Conservation (phyloP, 1,284 basidiomycete genomes). For the Rugosomyces carneus region DNA sequence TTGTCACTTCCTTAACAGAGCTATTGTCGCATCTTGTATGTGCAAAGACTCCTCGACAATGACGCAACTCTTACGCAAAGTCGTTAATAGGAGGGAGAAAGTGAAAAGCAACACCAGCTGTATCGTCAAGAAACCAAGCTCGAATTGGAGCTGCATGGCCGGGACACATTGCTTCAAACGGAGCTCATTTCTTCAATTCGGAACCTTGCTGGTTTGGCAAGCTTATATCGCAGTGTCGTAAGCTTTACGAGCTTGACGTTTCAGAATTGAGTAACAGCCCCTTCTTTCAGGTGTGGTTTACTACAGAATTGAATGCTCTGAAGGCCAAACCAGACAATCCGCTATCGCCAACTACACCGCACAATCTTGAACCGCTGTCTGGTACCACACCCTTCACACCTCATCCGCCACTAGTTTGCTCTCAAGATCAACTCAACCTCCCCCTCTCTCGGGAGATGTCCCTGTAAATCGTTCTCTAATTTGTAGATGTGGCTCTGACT, state of each 20-base stretch:
- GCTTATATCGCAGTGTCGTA: constrained; percentile 84
- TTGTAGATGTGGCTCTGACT: constrained; percentile 8
- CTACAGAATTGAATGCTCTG: constrained; percentile 58
- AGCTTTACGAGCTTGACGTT: constrained; percentile 24
- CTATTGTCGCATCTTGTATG: constrained; percentile 40
- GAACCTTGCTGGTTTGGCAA: constrained; percentile 73
- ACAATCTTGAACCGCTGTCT: constrained; percentile 42
- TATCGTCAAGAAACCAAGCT: constrained; percentile 73
- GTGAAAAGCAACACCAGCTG: constrained; percentile 45
- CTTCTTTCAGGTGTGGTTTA: constrained; percentile 70
- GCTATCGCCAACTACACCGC: constrained; percentile 44
- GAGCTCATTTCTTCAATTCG: constrained; percentile 77
- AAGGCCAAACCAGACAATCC: constrained; percentile 57
- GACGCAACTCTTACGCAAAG: background rate
- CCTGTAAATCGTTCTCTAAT: constrained; percentile 39
- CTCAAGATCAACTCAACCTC: constrained; percentile 52
- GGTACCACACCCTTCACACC: constrained; percentile 46
- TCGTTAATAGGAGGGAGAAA: constrained; percentile 32
- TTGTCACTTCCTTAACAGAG: constrained; percentile 67
- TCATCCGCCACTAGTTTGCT: constrained; percentile 35
- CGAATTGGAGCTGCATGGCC: constrained; percentile 62
- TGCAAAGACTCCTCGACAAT: constrained; percentile 7
- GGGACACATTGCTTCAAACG: constrained; percentile 43
- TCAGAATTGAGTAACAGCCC: constrained; percentile 1
- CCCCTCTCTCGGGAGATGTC: constrained; percentile 85